Evolutionary conservation across 805 yeast species (phyloP), one percentile per base, ranked within the genome.

Genomic region (Debaryomyces hansenii): DNA sequence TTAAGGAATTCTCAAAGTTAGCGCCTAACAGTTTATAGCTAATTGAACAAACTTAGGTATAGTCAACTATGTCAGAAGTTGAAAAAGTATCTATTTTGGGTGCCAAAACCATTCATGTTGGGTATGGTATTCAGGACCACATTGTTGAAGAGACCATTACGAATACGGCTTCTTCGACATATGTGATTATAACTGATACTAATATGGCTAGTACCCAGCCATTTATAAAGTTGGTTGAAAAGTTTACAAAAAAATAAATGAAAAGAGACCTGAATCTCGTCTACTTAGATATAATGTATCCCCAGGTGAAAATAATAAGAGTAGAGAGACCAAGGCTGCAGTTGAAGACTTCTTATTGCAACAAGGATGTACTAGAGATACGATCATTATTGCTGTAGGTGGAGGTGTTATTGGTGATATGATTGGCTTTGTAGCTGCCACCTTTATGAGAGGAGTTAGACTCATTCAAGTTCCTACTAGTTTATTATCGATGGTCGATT

Each of bases 361-460:
- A 4, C 70, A 89, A 60, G 96, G 96, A 20, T 94, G 99, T 67
- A 94, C 98, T 12, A 82, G 99, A 68, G 99, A 94, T 64, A 90
- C 98, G 2, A 89, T 94, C 20, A 83, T 94, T 47, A 70, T 94
- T 40, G 99, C 99, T 7, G 82, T 94, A 49, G 99, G 99, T 51
- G 99, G 99, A 55, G 99, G 99, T 57, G 95, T 94, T 43, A 92
- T 94, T 66, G 99, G 99, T 49, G 99, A 94, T 63, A 92, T 94
- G 99, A 88, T 92, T 54, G 99, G 99, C 4, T 94, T 83, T 64
- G 98, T 94, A 36, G 99, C 99, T n/a, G 92, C 99, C 28, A 94
- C 99, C 2, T 94, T 94, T 66, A 94, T 94, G 99, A 81, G 99
- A 64, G 99, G 99, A 47, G 96, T 94, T 7, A 79, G 96, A 52